Conservation (phyloP, 2,329 filamentous ascomycete species). For the Aspergillus candidus region DNA sequence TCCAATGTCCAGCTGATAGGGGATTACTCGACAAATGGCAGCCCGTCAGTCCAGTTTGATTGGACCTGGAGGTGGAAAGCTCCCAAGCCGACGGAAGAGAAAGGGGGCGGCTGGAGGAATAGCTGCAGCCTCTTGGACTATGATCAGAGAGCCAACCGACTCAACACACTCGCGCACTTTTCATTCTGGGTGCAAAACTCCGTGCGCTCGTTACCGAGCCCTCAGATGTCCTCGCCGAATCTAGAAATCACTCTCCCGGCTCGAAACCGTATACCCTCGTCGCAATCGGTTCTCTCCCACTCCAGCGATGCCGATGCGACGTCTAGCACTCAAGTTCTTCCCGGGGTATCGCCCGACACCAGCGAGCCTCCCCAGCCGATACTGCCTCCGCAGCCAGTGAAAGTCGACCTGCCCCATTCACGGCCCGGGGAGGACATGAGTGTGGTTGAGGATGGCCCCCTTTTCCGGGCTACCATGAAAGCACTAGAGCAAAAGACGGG, state of each 20-base stretch:
- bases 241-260: conserved; percentile 67
- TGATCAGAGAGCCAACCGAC: conserved; percentile 80
- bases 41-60: conserved; percentile 75
- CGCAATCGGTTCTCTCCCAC: conserved; percentile 78
- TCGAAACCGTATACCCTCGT: conserved; percentile 75
- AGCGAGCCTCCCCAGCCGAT: conserved; percentile 20
- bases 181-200: conserved; percentile 88
- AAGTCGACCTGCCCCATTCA: conserved; percentile 80
- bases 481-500: conserved; percentile 93
- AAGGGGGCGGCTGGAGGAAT: conserved; percentile 88
- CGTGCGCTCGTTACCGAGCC: conserved; percentile 36
- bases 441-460: conserved; percentile 81
- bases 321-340: conserved; percentile 26
- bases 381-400: conserved; percentile 48
- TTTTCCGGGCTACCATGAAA: conserved; percentile 96
- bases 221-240: conserved; percentile 63
- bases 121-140: conserved; percentile 98
- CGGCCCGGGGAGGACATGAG: conserved; percentile 80
- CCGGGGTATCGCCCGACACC: conserved; percentile 28
- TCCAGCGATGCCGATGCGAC: conserved; percentile 62
- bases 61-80: conserved; percentile 98
- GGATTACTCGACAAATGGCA: conserved; percentile 80
- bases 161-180: conserved; percentile 85
- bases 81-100: conserved; percentile 73
- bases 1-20: conserved; percentile 93